Conservation (phyloP, 2,329 filamentous ascomycete genomes). For the Cladobotryum mycophilum region DNA sequence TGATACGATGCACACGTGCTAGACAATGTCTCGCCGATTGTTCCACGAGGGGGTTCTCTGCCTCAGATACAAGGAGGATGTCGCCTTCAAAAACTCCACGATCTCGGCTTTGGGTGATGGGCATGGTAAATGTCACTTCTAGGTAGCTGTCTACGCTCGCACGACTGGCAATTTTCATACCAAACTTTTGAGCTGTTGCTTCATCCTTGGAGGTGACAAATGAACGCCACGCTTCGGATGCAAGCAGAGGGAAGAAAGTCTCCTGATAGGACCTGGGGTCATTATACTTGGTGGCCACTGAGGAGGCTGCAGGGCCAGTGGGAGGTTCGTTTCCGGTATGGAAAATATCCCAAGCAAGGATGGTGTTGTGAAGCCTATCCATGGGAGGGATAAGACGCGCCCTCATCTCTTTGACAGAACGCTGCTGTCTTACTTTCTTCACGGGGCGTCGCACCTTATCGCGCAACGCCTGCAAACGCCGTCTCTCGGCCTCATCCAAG, state of each 20-base stretch:
- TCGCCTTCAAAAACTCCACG: conserved; percentile 75
- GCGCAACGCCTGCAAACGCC: conserved; percentile 42
- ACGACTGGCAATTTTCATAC: conserved; percentile 80
- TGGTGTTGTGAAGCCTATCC: conserved; percentile 73
- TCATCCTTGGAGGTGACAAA: conserved; percentile 90
- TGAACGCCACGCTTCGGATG: conserved; percentile 92
- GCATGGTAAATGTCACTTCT: conserved; percentile 82
- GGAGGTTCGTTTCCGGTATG: conserved; percentile 83
- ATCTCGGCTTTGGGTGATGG: conserved; percentile 63
- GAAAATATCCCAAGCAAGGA: conserved; percentile 94
- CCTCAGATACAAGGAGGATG: conserved; percentile 77
- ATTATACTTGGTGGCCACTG: conserved; percentile 71
- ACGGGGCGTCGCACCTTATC: conserved; percentile 63
- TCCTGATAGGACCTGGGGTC: conserved; percentile 75
- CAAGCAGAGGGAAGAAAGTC: conserved; percentile 83
- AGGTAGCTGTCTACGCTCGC: conserved; percentile 89
- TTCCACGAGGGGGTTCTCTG: conserved; percentile 61
- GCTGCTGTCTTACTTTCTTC: conserved; percentile 73
- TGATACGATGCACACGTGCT: conserved; percentile 73
- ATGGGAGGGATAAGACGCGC: conserved; percentile 87
- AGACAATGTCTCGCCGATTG: conserved; percentile 70
- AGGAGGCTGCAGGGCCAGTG: conserved; percentile 62
- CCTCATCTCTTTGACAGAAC: conserved; percentile 88
- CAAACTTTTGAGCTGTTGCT: conserved; percentile 70
- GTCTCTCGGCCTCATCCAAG: conserved; percentile 41